phyloP scores from a whole-genome alignment of 2,329 filamentous ascomycete species.

The Diplodia intermedia region DNA sequence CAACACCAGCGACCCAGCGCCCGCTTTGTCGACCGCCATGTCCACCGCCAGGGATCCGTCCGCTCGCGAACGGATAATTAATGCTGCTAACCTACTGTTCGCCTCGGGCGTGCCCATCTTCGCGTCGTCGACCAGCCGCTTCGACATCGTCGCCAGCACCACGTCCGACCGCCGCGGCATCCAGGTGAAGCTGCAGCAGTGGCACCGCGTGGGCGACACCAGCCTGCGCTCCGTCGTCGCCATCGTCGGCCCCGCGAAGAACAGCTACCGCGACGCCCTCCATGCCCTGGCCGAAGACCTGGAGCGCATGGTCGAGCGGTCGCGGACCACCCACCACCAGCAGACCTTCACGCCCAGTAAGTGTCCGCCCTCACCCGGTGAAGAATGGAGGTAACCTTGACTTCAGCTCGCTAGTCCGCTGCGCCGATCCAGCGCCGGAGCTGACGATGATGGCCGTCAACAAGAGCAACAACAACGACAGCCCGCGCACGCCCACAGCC shows the following conservation, averaged over 20 bases:
- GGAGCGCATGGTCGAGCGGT: not conserved
- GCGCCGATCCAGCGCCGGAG: too few species aligned
- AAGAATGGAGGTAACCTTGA: not conserved
- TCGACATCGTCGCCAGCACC: conserved; percentile 1
- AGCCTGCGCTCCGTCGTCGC: conserved; percentile 13
- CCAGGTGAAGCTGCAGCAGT: not conserved
- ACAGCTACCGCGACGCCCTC: conserved; percentile 7
- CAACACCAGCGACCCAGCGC: not conserved
- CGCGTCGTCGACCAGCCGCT: conserved; percentile 9
- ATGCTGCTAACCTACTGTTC: not conserved
- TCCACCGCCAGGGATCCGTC: not conserved
- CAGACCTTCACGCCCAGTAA: not conserved
- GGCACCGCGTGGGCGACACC: conserved; percentile 1
- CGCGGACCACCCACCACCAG: not conserved
- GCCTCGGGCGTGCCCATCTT: not conserved
- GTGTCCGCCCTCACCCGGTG: not conserved
- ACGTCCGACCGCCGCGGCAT: not conserved
- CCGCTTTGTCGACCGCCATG: not conserved
- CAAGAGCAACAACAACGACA: not conserved
- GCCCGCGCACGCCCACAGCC: not conserved
- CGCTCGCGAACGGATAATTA: not conserved
- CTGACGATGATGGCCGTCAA: too few species aligned
- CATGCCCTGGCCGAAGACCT: not conserved
- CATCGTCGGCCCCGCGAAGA: not conserved
- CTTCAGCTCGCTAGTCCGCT: not conserved